Evolutionary conservation across 2,329 filamentous ascomycete species (phyloP).

Genomic region (Scopulariopsis brevicaulis): DNA sequence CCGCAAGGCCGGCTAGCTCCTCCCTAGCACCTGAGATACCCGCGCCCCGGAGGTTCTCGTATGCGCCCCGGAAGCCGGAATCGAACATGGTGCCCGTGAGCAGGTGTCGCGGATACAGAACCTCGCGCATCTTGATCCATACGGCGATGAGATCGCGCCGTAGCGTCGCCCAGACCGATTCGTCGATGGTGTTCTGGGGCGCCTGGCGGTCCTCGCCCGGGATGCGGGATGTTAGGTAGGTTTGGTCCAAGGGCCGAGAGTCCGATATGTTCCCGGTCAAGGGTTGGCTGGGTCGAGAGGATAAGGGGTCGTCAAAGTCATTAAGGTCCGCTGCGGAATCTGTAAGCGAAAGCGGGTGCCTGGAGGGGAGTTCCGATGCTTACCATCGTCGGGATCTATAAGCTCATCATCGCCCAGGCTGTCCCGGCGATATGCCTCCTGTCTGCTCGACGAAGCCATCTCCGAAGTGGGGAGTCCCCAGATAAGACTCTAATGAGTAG

Average conservation of each 20-base stretch:
- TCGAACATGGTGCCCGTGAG: constrained; percentile 60
- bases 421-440: constrained; percentile 6
- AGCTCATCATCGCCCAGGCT: constrained; percentile 57
- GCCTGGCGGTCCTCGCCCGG: constrained; percentile 87
- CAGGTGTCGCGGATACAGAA: constrained; percentile 90
- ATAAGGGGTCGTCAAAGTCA: constrained; percentile 83
- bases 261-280: constrained; percentile 74
- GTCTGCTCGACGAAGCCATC: constrained; percentile 8
- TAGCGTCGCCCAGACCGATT: constrained; percentile 94
- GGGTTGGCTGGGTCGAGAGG: constrained; percentile 48
- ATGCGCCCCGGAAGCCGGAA: constrained; percentile 45
- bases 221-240: constrained; percentile 80
- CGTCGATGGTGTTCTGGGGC: constrained; percentile 88
- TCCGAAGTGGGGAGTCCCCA: not conserved
- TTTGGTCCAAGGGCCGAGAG: constrained; percentile 51
- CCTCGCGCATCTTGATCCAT: constrained; percentile 97
- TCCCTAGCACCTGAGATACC: constrained; percentile 49
- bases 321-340: constrained; percentile 60
- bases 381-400: constrained; percentile 73
- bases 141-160: constrained; percentile 83
- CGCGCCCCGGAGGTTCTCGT: constrained; percentile 47
- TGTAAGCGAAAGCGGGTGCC: constrained; percentile 10
- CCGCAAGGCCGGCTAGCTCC: constrained; percentile 49
- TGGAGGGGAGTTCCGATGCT: constrained; percentile 7
- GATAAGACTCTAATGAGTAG: not conserved